Percentiles rank a stretch among this genome's conserved stretches.
Evolutionary conservation across 331 rosid genomes (phyloP).

Genomic region (Rosa hybrid): DNA sequence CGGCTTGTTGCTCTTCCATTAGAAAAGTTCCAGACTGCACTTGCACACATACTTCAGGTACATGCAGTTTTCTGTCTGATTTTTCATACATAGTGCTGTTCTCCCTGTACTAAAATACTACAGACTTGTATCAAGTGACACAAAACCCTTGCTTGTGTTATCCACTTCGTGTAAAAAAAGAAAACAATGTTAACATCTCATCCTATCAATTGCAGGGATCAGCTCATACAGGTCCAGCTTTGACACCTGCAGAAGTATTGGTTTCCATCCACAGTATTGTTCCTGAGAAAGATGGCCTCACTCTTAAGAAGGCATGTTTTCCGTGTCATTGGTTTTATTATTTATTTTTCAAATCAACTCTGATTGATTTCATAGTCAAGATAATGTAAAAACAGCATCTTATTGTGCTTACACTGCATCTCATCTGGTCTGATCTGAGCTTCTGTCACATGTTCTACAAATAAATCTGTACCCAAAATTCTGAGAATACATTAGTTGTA

Average conservation of each 20-base stretch:
- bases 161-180: neutral
- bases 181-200: conserved; percentile 21
- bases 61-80: neutral
- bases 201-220: conserved; percentile 74
- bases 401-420: conserved; percentile 12
- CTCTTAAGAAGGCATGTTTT: conserved; percentile 82
- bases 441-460: neutral
- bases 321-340: conserved; percentile 2
- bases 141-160: neutral
- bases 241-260: conserved; percentile 92
- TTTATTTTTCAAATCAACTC: neutral
- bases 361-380: neutral
- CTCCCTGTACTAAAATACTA: neutral
- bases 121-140: neutral
- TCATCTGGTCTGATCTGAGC: conserved; percentile 1
- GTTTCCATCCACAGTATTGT: conserved; percentile 90
- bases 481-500: neutral
- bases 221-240: conserved; percentile 98
- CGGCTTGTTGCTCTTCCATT: conserved; percentile 86
- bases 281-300: conserved; percentile 85
- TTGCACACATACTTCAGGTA: conserved; percentile 98
- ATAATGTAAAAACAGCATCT: conserved; percentile 12
- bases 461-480: conserved; percentile 9
- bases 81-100: neutral
- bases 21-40: conserved; percentile 98